Percentiles rank a stretch among this genome's conserved stretches.
phyloP scores from a whole-genome alignment of 768 basidiomycete species.

The Tricholoma sp. region DNA sequence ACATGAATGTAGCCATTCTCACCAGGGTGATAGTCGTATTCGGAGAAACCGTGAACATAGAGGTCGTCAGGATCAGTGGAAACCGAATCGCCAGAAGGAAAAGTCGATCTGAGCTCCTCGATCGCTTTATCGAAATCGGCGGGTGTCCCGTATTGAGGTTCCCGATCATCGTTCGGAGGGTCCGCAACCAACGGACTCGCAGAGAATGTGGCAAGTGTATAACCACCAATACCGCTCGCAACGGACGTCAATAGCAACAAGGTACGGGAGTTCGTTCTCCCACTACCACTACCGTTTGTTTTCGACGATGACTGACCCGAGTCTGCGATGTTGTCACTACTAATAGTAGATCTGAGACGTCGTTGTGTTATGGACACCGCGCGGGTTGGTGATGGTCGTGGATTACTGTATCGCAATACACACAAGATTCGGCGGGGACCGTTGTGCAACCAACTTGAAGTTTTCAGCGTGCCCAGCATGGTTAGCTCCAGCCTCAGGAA shows the following conservation, averaged over 20 bases:
- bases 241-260: background rate
- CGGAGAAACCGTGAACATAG: conserved; percentile 49
- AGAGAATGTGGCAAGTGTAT: background rate
- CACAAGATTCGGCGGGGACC: background rate
- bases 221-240: background rate
- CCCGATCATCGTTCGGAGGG: background rate
- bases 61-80: conserved; percentile 52
- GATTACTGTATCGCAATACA: background rate
- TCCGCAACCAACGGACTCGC: background rate
- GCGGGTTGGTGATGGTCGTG: background rate
- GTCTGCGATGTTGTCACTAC: background rate
- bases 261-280: background rate
- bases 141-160: conserved; percentile 42
- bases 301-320: background rate
- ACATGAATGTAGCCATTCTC: conserved; percentile 8
- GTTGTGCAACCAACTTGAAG: background rate
- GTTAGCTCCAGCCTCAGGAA: background rate
- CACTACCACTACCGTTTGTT: background rate
- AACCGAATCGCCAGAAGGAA: conserved; percentile 32
- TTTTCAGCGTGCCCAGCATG: background rate
- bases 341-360: background rate
- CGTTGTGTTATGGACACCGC: background rate
- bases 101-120: conserved; percentile 37
- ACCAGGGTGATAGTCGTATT: conserved; percentile 50
- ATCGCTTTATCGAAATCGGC: conserved; percentile 52